Conservation (phyloP, 2,329 filamentous ascomycete species). For the Scolecobasidium constrictum region DNA sequence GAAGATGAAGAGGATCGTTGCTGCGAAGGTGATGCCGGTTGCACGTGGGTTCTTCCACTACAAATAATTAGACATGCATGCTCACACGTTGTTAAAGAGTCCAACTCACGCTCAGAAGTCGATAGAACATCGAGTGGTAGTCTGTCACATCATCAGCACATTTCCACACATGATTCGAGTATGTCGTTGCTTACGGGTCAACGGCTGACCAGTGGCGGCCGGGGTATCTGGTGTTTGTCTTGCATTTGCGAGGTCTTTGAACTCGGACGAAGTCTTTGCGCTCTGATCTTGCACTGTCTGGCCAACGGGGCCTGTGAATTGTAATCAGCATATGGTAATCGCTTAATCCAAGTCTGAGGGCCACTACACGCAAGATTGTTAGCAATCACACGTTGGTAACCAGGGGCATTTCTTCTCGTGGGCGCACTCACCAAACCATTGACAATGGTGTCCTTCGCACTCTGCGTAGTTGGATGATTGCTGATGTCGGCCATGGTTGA, state of each 20-base stretch:
- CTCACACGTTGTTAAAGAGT: conserved; percentile 1
- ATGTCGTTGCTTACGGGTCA: conserved; percentile 41
- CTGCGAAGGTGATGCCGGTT: conserved; percentile 48
- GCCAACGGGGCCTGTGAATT: conserved; percentile 39
- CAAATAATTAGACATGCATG: conserved; percentile 4
- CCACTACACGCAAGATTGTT: neutral
- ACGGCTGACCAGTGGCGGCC: conserved; percentile 48
- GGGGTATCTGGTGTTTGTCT: conserved; percentile 42
- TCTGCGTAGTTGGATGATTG: conserved; percentile 40
- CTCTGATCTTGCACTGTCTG: conserved; percentile 46
- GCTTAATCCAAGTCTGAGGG: neutral
- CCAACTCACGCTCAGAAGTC: conserved; percentile 46
- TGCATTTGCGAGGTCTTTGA: conserved; percentile 45
- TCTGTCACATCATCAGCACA: conserved; percentile 27
- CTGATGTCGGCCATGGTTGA: conserved; percentile 35
- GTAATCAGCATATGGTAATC: too few species aligned
- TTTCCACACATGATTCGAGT: neutral
- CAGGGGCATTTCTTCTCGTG: neutral
- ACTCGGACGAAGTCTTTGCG: conserved; percentile 45
- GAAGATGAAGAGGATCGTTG: conserved; percentile 48
- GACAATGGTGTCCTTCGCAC: conserved; percentile 28
- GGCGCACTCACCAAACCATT: conserved; percentile 31
- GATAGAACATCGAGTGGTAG: conserved; percentile 58
- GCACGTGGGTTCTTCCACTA: conserved; percentile 56
- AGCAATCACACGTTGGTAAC: neutral